Evolutionary conservation across 257 asterid species (phyloP), one percentile per base, ranked within the genome.

Genomic region (Handroanthus guayacan): DNA sequence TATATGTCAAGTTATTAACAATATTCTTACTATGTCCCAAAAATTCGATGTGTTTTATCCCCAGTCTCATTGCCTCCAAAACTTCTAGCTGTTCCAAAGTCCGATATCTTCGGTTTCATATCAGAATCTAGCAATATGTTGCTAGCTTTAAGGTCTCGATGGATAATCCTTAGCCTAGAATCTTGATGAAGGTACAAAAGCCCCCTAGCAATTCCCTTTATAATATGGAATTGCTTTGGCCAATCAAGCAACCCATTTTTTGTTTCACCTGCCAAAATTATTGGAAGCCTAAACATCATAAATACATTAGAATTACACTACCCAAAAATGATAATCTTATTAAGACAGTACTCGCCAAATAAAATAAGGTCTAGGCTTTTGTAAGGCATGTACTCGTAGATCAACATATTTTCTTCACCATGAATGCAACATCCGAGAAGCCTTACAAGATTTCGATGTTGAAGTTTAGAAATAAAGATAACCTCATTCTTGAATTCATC

Each of bases 151-250:
- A 87, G 81, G 71, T 87, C 91, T 43, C 88, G 31, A 25, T 25
- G 31, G 31, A 25, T 25, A 25, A 25, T 25, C 31, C 31, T 25
- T 25, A 25, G 31, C 31, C 31, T 25, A 25, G 31, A 25, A 25
- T 88, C 88, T 37, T 86, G 82, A 64, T 84, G 92, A 43, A 87
- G 87, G 78, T 87, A 88, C 45, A 82, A 34, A 11, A 87, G 82
- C 44, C 90, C 90, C 3, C 86, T 65, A 75, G 89, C 85, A 14
- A 81, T 77, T 16, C 89, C 89, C 2, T 52, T 79, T 1, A 83
- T 75, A 45, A 83, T 81, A 47, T 83, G 62, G 76, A 82, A 75
- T 9, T 79, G 76, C 63, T 8, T 81, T 3, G 61, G 62, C 82
- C 86, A 82, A 39, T 82, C 86, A 11, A 82, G 71, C 56, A 63